Base-by-base conservation (phyloP, 495 filamentous ascomycete species). In the Aspergillus saccharolyticus region DNA sequence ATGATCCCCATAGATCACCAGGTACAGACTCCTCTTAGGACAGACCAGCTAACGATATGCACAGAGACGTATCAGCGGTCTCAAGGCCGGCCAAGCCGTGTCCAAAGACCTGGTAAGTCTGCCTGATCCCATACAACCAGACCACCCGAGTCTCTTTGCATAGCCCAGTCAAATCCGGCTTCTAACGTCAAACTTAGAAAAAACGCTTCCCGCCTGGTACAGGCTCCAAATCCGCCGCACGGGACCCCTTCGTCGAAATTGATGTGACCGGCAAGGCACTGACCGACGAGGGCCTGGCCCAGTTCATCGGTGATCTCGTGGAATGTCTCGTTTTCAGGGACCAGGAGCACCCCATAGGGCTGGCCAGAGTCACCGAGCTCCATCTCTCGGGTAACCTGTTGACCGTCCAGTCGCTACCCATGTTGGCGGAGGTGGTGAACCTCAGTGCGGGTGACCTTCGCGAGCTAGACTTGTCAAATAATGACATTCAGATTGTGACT, bases 381-480 rank as follows among this genome's bases (percentile, higher is more conserved):
- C 74, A 76, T 54, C 65, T 82, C 8, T 66, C 66, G 16, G 65
- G 62, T 19, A 81, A 81, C 56, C 39, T 51, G 3, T 63, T 82
- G 19, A 79, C 72, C 6, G 61, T 71, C 4, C 47, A 56, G 1
- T 70, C 70, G 10, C 66, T 82, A 24, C 54, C 60, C 22, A 61
- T 66, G 43, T 68, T 82, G 8, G 68, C 72, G 1, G 63, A 67
- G 28, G 63, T 80, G 30, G 67, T 82, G 43, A 56, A 54, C 3
- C 53, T 73, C 8, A 70, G 67, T 4, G 49, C 63, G n/a, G 63
- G 66, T 16, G 77, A 80, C 49, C 59, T 82, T 9, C 71, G 71
- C 47, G 74, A 77, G 43, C 58, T 82, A n/a, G 73, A 78, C 44
- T 58, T 82, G 6, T 75, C 78, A 1, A 52, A 68, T n/a, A 82